Base-by-base conservation (phyloP, 306 rosid species). In the Cicer chorassanicum region DNA sequence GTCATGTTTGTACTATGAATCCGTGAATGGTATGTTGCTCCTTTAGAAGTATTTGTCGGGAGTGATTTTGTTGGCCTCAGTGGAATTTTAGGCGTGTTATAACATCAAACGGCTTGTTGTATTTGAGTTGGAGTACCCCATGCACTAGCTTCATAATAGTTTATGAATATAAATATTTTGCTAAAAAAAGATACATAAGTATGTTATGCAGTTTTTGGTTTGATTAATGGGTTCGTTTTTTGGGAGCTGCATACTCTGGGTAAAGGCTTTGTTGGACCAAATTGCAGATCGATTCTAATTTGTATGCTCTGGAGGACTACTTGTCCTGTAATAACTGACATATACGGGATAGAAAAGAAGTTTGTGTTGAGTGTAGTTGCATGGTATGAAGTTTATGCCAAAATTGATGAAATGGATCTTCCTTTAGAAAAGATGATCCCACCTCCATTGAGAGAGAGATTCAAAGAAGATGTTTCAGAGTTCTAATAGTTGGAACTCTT, bases 381-480 rank as follows among this genome's bases (percentile, higher is more conserved):
- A 11, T 50, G 39, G 6, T 51, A 42, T n/a, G 49, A 9, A 78
- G 18, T 71, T 50, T 50, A 16, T 73, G 61, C 60, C 57, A 44
- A 44, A 61, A 14, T 49, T 69, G 21, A n/a, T 69, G 54, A 78
- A 69, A 78, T 44, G 43, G 21, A 40, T 7, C 65, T 39, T 18
- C 54, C 36, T 70, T 19, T 46, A 44, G 36, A 13, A 38, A 40
- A 14, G 34, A 51, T 39, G 64, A 48, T 60, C 43, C 7, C 4
- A 9, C 40, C 11, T 53, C 43, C 50, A 68, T 34, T 61, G 44
- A 9, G 18, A 55, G 49, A 34, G 68, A 66, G 61, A 54, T 34
- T 48, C 11, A 59, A 16, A 55, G 21, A 29, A 77, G 15, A 40
- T 66, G 18, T 55, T 29, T 43, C 46, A 34, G 60, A 54, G 42